phyloP scores from a whole-genome alignment of 352 stramenopile genomes.

The Globisporangium barbulae region DNA sequence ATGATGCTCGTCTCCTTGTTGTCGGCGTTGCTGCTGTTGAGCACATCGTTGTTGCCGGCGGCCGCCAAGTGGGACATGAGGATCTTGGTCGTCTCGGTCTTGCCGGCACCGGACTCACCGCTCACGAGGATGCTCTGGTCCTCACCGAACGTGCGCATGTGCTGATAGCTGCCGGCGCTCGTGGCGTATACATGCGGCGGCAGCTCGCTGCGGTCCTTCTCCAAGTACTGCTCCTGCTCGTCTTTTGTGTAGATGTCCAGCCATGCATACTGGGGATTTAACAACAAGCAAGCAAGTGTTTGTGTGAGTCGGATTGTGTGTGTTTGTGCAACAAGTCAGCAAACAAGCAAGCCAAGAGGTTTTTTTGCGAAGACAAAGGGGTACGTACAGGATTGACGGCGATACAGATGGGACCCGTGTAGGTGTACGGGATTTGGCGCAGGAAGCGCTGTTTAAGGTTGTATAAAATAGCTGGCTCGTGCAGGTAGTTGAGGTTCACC shows the following conservation, averaged over 20 bases:
- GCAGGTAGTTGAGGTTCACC: conserved; percentile 88
- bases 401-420: conserved; percentile 96
- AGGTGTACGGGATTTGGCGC: conserved; percentile 93
- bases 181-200: conserved; percentile 83
- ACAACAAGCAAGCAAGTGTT: conserved; percentile 2
- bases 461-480: conserved; percentile 90
- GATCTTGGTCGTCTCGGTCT: conserved; percentile 95
- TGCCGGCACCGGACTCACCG: conserved; percentile 86
- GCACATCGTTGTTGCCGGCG: conserved; percentile 37
- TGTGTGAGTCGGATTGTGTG: conserved; percentile 1
- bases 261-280: conserved; percentile 80
- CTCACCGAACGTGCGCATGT: conserved; percentile 81
- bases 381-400: conserved; percentile 94
- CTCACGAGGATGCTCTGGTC: conserved; percentile 88
- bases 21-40: neutral
- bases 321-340: neutral
- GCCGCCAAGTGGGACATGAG: conserved; percentile 93
- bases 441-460: conserved; percentile 90
- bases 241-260: conserved; percentile 87
- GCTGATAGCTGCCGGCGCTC: conserved; percentile 69
- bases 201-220: conserved; percentile 62
- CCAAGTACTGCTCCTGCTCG: conserved; percentile 75
- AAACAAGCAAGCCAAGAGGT: conserved; percentile 2
- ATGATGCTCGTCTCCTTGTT: conserved; percentile 71
- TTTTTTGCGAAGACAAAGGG: neutral